These are phyloP conservation scores for Hebeloma cylindrosporum DNA, from an alignment of 768 basidiomycete genomes.

Conservation along the genomic window DNA sequence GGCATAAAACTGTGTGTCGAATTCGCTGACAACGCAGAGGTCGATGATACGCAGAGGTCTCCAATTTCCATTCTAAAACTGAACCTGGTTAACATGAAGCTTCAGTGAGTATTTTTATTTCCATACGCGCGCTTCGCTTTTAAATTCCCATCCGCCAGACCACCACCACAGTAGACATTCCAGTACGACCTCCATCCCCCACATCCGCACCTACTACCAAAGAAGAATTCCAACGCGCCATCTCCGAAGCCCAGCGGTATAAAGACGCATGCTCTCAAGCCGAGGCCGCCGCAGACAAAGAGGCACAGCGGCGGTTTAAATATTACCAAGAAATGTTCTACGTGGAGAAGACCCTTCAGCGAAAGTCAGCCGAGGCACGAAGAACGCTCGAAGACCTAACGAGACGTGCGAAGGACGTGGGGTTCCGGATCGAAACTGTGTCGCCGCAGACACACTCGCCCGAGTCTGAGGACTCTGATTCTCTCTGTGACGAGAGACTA, in stretches of 20 bases:
- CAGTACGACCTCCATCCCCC: not conserved
- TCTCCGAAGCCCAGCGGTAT: conserved; percentile 1
- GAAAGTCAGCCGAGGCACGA: not conserved
- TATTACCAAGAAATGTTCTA: conserved; percentile 4
- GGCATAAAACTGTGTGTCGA: not conserved
- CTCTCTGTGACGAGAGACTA: no score
- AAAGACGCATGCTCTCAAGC: conserved; percentile 2
- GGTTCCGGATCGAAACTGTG: no score
- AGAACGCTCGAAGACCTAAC: not conserved
- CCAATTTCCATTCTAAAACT: not conserved
- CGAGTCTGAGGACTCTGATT: no score
- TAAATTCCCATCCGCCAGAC: not conserved
- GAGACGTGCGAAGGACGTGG: not conserved
- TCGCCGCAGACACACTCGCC: no score
- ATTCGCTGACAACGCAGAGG: not conserved
- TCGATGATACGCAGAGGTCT: not conserved
- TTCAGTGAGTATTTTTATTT: not conserved
- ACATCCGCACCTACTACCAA: not conserved
- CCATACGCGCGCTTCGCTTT: not conserved
- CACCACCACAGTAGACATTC: not conserved
- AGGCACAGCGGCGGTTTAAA: conserved; percentile 2
- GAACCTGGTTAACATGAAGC: not conserved
- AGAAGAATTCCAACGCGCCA: not conserved
- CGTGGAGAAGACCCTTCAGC: conserved; percentile 1
- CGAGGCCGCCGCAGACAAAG: conserved; percentile 1